phyloP scores from a whole-genome alignment of 441 rosid genomes.

The Sinapis alba region DNA sequence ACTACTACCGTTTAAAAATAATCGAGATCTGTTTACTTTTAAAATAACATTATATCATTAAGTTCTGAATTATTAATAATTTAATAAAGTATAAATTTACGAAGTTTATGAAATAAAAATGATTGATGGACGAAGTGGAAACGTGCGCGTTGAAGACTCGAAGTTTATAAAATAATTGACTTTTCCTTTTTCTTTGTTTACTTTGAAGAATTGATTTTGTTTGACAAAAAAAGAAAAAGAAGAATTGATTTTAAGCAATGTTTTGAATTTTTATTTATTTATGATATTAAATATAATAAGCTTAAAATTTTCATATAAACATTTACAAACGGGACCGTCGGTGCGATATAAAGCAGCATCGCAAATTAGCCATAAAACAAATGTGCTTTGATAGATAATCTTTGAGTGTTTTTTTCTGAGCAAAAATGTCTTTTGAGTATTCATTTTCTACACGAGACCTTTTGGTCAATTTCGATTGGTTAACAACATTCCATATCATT shows the following conservation, averaged over 20 bases:
- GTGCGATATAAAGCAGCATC: slow-evolving; percentile 15
- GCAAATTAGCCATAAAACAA: slow-evolving; percentile 31
- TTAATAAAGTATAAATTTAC: background rate
- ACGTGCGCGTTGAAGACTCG: slow-evolving; percentile 18
- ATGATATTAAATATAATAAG: background rate
- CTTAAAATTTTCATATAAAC: background rate
- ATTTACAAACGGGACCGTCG: slow-evolving; percentile 29
- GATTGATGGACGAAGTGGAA: slow-evolving; percentile 33
- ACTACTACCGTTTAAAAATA: background rate
- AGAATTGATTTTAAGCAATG: slow-evolving; percentile 12
- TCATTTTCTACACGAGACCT: background rate
- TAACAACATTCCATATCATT: background rate
- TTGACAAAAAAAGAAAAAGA: too few species aligned
- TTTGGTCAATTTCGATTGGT: slow-evolving; percentile 7
- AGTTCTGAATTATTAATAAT: background rate
- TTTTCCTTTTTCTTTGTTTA: background rate
- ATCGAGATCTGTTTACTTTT: slow-evolving; percentile 14
- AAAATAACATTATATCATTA: background rate
- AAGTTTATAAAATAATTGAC: slow-evolving; percentile 19
- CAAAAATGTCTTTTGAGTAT: background rate
- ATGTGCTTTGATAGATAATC: slow-evolving; percentile 25
- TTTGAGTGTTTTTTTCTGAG: background rate
- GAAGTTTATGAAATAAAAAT: slow-evolving; percentile 4
- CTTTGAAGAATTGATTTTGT: slow-evolving; percentile 15
- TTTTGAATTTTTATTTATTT: background rate